Percentiles rank a stretch among this genome's conserved stretches.
Conservation (phyloP, 192 early-diverging fungal genomes). For the Thamnidium elegans region DNA sequence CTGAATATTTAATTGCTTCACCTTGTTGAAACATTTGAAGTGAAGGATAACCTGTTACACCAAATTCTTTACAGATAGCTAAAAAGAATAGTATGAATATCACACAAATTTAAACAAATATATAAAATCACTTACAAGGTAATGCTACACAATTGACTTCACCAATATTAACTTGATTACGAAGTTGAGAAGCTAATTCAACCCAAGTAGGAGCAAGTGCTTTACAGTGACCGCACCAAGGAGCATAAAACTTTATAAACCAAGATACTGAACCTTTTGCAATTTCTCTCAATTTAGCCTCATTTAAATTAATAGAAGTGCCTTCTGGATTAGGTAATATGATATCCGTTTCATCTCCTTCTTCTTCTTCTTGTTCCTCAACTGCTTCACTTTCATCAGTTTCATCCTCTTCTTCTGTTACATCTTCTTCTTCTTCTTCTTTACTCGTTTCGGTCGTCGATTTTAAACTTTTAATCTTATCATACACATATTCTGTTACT, state of each 20-base stretch:
- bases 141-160: slow-evolving; percentile 79
- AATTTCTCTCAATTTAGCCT: slow-evolving; percentile 4
- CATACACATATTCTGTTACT: slow-evolving; percentile 16
- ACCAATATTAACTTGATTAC: slow-evolving; percentile 76
- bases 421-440: background rate
- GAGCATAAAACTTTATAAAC: slow-evolving; percentile 88
- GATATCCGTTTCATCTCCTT: background rate
- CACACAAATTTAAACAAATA: too few species aligned
- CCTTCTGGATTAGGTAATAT: slow-evolving; percentile 16
- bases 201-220: slow-evolving; percentile 77
- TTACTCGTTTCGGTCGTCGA: background rate
- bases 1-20: background rate
- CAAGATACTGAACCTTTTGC: slow-evolving; percentile 37
- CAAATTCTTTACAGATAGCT: slow-evolving; percentile 59
- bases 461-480: background rate
- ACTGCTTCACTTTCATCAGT: background rate
- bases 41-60: slow-evolving; percentile 82
- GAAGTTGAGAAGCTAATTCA: slow-evolving; percentile 59
- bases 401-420: background rate
- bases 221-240: slow-evolving; percentile 87
- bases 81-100: background rate
- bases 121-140: too few species aligned
- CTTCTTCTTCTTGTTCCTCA: background rate
- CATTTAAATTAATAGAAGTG: slow-evolving; percentile 11
- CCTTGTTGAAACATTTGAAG: slow-evolving; percentile 58